Evolutionary conservation across 371 early-diverging fungal genomes (phyloP).

Genomic region (Rhizopus stolonifer): DNA sequence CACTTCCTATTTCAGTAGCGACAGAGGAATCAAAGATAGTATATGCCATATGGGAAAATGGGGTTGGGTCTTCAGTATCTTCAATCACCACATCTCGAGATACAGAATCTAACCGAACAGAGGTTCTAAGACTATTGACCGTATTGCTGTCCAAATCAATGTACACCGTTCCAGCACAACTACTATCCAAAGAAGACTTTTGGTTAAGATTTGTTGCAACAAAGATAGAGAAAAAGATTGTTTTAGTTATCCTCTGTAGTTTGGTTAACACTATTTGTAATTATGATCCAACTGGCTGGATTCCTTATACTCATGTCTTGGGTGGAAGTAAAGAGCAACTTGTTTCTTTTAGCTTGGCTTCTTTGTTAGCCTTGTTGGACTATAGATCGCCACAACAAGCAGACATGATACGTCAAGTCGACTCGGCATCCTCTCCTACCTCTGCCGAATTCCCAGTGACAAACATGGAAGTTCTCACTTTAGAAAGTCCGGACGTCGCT

Average conservation of each 20-base stretch:
- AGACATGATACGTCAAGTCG: constrained; percentile 19
- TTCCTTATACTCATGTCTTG: constrained; percentile 85
- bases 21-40: constrained; percentile 53
- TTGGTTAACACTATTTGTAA: constrained; percentile 76
- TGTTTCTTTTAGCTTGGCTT: constrained; percentile 67
- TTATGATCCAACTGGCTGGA: constrained; percentile 84
- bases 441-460: constrained; percentile 14
- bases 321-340: constrained; percentile 73
- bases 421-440: constrained; percentile 8
- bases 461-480: constrained; percentile 10
- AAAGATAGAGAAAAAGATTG: constrained; percentile 71
- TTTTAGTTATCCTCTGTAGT: constrained; percentile 77
- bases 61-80: constrained; percentile 68
- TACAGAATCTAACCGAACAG: constrained; percentile 68
- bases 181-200: constrained; percentile 56
- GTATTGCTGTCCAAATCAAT: constrained; percentile 77
- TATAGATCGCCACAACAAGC: constrained; percentile 52
- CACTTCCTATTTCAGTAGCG: constrained; percentile 64
- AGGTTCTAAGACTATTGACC: constrained; percentile 73
- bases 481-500: constrained; percentile 23
- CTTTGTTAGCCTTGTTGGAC: constrained; percentile 71
- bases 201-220: constrained; percentile 59
- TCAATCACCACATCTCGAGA: constrained; percentile 72
- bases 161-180: constrained; percentile 70
- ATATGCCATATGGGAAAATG: constrained; percentile 84